These are phyloP conservation scores for Protostelium mycophagum DNA, from an alignment of 78 protist genomes.

Conservation along the genomic window DNA sequence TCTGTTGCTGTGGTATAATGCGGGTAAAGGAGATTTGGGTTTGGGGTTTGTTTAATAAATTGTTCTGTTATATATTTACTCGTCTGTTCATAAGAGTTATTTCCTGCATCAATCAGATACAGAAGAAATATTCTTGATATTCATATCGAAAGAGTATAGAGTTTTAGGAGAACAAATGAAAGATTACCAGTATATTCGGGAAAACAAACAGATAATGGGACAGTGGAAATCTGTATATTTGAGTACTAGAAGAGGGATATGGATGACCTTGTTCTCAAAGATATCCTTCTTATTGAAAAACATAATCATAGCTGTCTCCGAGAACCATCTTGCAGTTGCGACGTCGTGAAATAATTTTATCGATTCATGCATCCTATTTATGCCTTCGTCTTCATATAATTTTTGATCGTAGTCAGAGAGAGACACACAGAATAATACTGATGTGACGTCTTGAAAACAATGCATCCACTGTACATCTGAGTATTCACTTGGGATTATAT, in stretches of 20 bases:
- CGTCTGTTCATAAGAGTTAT: conserved; percentile 39
- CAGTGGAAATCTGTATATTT: neutral
- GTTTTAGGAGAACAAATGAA: neutral
- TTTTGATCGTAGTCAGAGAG: conserved; percentile 77
- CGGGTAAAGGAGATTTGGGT: conserved; percentile 65
- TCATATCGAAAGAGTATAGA: neutral
- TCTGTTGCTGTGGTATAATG: conserved; percentile 90
- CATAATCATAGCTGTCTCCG: conserved; percentile 36
- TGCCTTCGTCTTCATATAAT: conserved; percentile 27
- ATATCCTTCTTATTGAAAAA: conserved; percentile 73
- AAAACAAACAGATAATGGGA: conserved; percentile 27
- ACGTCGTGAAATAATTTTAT: conserved; percentile 80
- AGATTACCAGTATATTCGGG: conserved; percentile 19
- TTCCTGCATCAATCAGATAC: conserved; percentile 21
- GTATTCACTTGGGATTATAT: conserved; percentile 82
- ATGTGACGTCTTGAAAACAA: conserved; percentile 84
- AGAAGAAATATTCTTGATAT: neutral
- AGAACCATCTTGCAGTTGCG: conserved; percentile 83
- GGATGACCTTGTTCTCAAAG: conserved; percentile 71
- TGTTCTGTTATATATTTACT: conserved; percentile 33
- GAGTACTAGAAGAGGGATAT: neutral
- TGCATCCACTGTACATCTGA: conserved; percentile 87
- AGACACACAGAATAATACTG: conserved; percentile 83
- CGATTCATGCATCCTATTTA: conserved; percentile 84
- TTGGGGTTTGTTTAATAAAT: conserved; percentile 33